Evolutionary conservation across 768 basidiomycete genomes (phyloP), one percentile per base, ranked within the genome.

Genomic region (Phylloporus sp.): DNA sequence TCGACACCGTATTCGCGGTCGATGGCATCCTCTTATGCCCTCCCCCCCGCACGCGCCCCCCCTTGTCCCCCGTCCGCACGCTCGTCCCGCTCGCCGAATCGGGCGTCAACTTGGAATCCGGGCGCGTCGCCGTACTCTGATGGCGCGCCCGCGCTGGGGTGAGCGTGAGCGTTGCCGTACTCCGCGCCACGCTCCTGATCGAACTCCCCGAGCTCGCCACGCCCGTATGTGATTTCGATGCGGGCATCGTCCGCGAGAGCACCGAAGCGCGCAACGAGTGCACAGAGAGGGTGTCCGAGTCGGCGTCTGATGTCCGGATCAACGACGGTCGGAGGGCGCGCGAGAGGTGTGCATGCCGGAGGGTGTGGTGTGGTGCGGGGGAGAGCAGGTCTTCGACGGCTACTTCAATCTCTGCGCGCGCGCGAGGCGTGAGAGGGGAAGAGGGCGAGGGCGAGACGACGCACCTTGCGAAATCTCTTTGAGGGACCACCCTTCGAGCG

Each of bases 401-500:
- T 10, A 93, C 79, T 61, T 94, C 90, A 42, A 94, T 79, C 61
- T 87, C 91, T 91, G 56, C 4, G 29, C 41, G 28, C 38, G 41
- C 27, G 21, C 5, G 9, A 44, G 14, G n/a, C 13, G n/a, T n/a
- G n/a, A n/a, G n/a, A n/a, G n/a, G n/a, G n/a, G n/a, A n/a, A n/a
- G n/a, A n/a, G n/a, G n/a, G n/a, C n/a, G n/a, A n/a, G n/a, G n/a
- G n/a, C n/a, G n/a, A n/a, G n/a, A n/a, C n/a, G n/a, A n/a, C 55
- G 13, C 28, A 66, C 66, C 66, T 52, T 64, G 66, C 4, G 66
- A 64, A 32, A 98, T 90, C 60, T 97, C 95, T 62, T 90, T 85
- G 44, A 94, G 63, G 0, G 86, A 82, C 90, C 91, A 96, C 5
- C 75, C 76, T 39, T 95, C 90, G n/a, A 98, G 72, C 5, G 68